Base-by-base conservation (phyloP, 2,329 filamentous ascomycete genomes). In the Neonectria faginata region DNA sequence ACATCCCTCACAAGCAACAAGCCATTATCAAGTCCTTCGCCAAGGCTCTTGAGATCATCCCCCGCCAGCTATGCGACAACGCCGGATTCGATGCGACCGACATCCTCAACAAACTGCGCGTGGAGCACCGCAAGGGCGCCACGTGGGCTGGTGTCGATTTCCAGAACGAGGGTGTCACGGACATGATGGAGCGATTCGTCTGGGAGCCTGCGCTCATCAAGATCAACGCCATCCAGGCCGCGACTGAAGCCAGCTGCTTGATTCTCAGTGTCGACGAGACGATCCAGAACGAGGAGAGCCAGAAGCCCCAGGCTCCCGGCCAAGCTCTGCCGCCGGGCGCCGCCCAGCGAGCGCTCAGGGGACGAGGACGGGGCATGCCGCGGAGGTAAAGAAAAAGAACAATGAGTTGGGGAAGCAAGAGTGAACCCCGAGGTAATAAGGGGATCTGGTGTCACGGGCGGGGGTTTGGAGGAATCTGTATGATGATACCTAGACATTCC, bases 181-280 rank as follows among this genome's bases (percentile, higher is more conserved):
- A 99, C 83, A 98, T 98, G 86, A 91, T 98, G 87, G 91, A 93
- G 78, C 90, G 88, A 61, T 99, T 98, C 79, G 96, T 99, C 45
- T 99, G 96, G 96, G 96, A 99, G 83, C 96, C 96, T 6, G 92
- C 92, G 52, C 84, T 98, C 69, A 92, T 99, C 77, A 99, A 99
- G 89, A 86, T 97, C 80, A 99, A 99, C 80, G 96, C 96, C 71
- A 91, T 99, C 70, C 94, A 97, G 83, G 95, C 96, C 20, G 96
- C 96, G 56, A 94, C 94, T 33, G 96, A 99, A 83, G 96, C 96
- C 22, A 92, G 92, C 72, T 99, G 96, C 83, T 83, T 99, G 83
- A 98, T 99, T 72, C 83, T 99, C 75, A 92, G 93, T 73, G 96
- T 99, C 61, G 96, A 99, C 77, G 96, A 99, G 88, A 99, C 96